Percentiles rank a stretch among this genome's conserved stretches.
phyloP scores from a whole-genome alignment of 352 stramenopile genomes.

The Phytophthora cryptogea region DNA sequence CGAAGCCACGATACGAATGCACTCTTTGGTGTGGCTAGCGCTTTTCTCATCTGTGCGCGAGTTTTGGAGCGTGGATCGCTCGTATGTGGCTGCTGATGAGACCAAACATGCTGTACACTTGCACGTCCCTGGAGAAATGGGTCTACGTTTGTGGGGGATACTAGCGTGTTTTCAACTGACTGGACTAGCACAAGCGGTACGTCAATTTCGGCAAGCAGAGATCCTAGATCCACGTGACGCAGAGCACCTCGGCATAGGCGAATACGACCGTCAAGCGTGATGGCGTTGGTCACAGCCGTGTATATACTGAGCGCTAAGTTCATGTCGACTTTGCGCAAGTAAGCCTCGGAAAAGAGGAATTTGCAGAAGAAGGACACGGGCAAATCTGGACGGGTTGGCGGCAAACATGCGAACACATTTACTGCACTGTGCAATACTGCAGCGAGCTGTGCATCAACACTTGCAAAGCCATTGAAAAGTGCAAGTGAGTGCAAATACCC shows the following conservation, averaged over 20 bases:
- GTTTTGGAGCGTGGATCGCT: slow-evolving; percentile 57
- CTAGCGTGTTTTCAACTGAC: slow-evolving; percentile 88
- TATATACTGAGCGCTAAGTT: slow-evolving; percentile 93
- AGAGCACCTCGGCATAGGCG: slow-evolving; percentile 81
- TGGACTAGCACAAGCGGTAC: slow-evolving; percentile 88
- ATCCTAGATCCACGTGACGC: slow-evolving; percentile 69
- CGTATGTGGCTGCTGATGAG: slow-evolving; percentile 64
- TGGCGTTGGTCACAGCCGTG: slow-evolving; percentile 91
- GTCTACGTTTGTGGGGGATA: slow-evolving; percentile 90
- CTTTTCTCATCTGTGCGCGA: slow-evolving; percentile 55
- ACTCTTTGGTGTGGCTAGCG: slow-evolving; percentile 48
- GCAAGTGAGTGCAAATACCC: slow-evolving; percentile 71
- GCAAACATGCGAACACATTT: slow-evolving; percentile 86
- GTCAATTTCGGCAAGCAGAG: slow-evolving; percentile 55
- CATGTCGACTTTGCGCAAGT: slow-evolving; percentile 81
- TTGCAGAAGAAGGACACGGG: slow-evolving; percentile 89
- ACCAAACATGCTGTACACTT: slow-evolving; percentile 75
- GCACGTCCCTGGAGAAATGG: slow-evolving; percentile 85
- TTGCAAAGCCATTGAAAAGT: slow-evolving; percentile 87
- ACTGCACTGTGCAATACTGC: slow-evolving; percentile 80
- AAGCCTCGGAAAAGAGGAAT: slow-evolving; percentile 93
- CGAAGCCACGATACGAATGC: slow-evolving; percentile 91
- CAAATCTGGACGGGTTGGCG: slow-evolving; percentile 79
- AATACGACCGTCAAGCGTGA: slow-evolving; percentile 88
- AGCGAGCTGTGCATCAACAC: slow-evolving; percentile 75